A percentile compares a stretch with the other conserved stretches of the same genome.
Conservation (phyloP, 1,284 basidiomycete species). For the Tetrapyrgos nigripes region DNA sequence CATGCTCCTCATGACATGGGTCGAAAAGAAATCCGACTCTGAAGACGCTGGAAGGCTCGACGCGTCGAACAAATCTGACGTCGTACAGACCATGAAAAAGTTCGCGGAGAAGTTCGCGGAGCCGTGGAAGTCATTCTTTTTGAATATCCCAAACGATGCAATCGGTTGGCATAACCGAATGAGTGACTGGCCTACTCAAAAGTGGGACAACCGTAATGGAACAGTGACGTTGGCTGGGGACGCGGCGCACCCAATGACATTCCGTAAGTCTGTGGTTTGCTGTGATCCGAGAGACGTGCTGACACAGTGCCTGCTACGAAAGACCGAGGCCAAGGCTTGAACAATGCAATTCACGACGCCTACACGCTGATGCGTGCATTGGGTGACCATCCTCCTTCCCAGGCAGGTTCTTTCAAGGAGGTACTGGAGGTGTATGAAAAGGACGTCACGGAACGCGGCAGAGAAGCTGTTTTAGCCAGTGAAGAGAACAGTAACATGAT, state of each 20-base stretch:
- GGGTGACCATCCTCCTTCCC: background rate
- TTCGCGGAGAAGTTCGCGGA: background rate
- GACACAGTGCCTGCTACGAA: background rate
- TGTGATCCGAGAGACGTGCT: background rate
- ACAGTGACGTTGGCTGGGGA: conserved; percentile 9
- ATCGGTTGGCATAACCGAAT: background rate
- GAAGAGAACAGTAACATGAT: background rate
- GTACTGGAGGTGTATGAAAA: background rate
- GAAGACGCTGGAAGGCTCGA: background rate
- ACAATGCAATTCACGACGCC: conserved; percentile 10
- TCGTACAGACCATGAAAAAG: background rate
- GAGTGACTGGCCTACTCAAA: conserved; percentile 6
- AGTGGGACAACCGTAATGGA: conserved; percentile 6
- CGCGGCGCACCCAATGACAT: conserved; percentile 9
- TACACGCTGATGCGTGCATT: background rate
- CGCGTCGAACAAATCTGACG: background rate
- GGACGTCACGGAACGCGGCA: background rate
- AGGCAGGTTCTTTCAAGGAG: background rate
- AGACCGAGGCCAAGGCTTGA: conserved; percentile 13
- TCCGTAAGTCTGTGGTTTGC: conserved; percentile 6
- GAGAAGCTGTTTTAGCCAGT: background rate
- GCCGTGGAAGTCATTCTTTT: conserved; percentile 6
- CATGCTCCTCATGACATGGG: background rate
- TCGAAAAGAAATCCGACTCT: background rate
- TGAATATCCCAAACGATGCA: conserved; percentile 4